Evolutionary conservation across 495 filamentous ascomycete genomes (phyloP).

Genomic region (Antarctomyces pellizariae): DNA sequence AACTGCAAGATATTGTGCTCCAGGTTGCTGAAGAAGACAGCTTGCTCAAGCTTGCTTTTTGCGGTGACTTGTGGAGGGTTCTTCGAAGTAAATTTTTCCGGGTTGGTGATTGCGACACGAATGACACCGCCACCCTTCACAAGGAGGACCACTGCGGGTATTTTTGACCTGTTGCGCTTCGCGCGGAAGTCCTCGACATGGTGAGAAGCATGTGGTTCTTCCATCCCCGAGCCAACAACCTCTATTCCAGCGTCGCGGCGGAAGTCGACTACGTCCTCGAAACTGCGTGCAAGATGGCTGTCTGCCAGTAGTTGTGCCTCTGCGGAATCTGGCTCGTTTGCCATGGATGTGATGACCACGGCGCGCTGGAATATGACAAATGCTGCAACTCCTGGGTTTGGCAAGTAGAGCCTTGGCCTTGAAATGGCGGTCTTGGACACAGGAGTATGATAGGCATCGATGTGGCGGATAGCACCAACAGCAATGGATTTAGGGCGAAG

Average conservation of each 20-base stretch:
- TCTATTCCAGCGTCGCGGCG: slow-evolving; percentile 37
- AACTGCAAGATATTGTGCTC: slow-evolving; percentile 64
- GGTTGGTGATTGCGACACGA: slow-evolving; percentile 35
- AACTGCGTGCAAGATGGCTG: slow-evolving; percentile 30
- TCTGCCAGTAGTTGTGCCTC: slow-evolving; percentile 46
- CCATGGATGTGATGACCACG: slow-evolving; percentile 50
- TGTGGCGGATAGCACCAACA: slow-evolving; percentile 31
- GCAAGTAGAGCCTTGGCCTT: slow-evolving; percentile 51
- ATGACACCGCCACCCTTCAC: slow-evolving; percentile 62
- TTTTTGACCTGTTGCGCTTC: slow-evolving; percentile 27
- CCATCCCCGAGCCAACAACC: slow-evolving; percentile 35
- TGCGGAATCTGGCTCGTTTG: slow-evolving; percentile 31
- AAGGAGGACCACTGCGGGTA: slow-evolving; percentile 46
- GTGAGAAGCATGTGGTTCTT: slow-evolving; percentile 23
- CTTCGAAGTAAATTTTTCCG: slow-evolving; percentile 24
- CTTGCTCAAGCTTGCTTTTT: slow-evolving; percentile 79
- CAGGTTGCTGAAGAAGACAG: slow-evolving; percentile 71
- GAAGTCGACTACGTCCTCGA: slow-evolving; percentile 70
- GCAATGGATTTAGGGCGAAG: slow-evolving; percentile 14
- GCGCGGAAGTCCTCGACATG: slow-evolving; percentile 19
- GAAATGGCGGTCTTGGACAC: slow-evolving; percentile 15
- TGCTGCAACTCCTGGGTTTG: slow-evolving; percentile 53
- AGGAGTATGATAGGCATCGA: slow-evolving; percentile 35
- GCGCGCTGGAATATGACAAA: slow-evolving; percentile 59
- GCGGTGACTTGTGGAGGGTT: slow-evolving; percentile 37